Base-by-base conservation (phyloP, 1,284 basidiomycete species). In the Melampsora medusae region DNA sequence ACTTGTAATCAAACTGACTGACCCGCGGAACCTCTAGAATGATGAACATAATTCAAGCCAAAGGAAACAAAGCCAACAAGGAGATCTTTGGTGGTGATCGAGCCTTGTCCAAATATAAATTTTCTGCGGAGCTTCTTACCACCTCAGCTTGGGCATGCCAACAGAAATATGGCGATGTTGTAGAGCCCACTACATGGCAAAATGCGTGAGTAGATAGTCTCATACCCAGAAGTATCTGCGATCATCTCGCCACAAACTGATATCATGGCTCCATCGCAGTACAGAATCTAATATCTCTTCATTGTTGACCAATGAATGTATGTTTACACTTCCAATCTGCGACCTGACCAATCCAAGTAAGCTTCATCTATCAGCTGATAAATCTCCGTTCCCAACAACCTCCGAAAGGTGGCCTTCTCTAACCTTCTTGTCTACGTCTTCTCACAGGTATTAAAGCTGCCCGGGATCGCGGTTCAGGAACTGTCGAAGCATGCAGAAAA, bases 291-390 rank as follows among this genome's bases (percentile, higher is more conserved):
- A 74, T 12, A 46, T 66, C 4, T 49, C 50, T 66, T 64, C 64
- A 67, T 50, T 74, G 28, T 59, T 75, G 22, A 75, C 53, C 38
- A 42, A 48, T 9, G 53, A 75, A 48, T 75, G 73, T 56, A 75
- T 68, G 73, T 75, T 75, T 53, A 68, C 38, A 17, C 73, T 75
- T 62, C 73, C 73, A 19, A 62, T 75, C n/a, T 75, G 73, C 53
- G 73, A 75, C 68, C 53, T 75, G 1, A 75, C 73, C 10, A 59
- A 65, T 48, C 33, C 49, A 60, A 65, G 73, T 75, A 50, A 68
- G 50, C 25, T 4, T 6, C 42, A 50, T 33, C 4, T 10, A 53
- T 22, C 12, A 25, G n/a, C 28, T 53, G 4, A 31, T 22, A 22
- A 49, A 9, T 35, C 22, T 64, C 31, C 16, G 19, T 6, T n/a